phyloP scores from a whole-genome alignment of 2,329 filamentous ascomycete species.

The Periconia macrospinosa region DNA sequence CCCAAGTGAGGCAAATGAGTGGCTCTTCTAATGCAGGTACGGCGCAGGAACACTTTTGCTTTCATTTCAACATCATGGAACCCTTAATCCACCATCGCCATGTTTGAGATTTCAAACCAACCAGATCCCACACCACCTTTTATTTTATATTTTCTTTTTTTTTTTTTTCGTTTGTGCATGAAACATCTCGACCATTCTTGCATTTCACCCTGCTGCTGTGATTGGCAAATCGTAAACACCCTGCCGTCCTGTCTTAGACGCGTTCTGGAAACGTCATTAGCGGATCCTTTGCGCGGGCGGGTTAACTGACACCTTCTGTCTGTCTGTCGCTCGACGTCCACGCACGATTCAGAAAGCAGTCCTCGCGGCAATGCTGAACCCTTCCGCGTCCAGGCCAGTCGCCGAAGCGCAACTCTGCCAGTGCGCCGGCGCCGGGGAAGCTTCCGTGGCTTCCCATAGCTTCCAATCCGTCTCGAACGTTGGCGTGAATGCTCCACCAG shows the following conservation, averaged over 20 bases:
- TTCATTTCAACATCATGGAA: conserved; percentile 14
- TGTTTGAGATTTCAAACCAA: neutral
- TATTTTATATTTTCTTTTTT: neutral
- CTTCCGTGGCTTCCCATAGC: conserved; percentile 40
- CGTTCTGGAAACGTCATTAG: conserved; percentile 38
- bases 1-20: conserved; percentile 21
- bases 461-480: conserved; percentile 16
- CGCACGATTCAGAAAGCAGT: conserved; percentile 35
- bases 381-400: conserved; percentile 26
- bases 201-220: neutral
- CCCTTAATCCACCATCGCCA: neutral
- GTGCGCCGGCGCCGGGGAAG: conserved; percentile 42
- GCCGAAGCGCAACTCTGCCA: conserved; percentile 30
- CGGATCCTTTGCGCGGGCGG: conserved; percentile 16
- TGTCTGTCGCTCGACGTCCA: conserved; percentile 11
- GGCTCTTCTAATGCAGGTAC: conserved; percentile 44
- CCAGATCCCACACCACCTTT: conserved; percentile 5
- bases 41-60: conserved; percentile 42
- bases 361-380: conserved; percentile 24
- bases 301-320: conserved; percentile 21
- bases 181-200: no score
- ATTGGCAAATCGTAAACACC: neutral
- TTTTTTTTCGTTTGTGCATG: no score
- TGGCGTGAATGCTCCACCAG: conserved; percentile 23
- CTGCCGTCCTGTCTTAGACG: conserved; percentile 5